A percentile compares a stretch with the other conserved stretches of the same genome.
phyloP scores from a whole-genome alignment of 805 yeast genomes.

The Groenewaldozyma tartarivorans region DNA sequence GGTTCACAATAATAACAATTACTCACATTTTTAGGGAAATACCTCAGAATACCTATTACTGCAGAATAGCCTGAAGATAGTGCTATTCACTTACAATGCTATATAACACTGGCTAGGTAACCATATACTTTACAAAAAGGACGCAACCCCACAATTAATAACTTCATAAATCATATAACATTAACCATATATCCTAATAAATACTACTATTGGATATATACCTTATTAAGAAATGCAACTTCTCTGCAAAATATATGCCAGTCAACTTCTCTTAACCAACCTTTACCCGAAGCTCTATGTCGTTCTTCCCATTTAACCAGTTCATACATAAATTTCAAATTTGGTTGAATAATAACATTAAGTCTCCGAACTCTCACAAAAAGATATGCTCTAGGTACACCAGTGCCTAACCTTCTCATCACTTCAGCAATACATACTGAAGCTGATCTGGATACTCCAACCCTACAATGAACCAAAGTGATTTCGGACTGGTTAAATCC shows the following conservation, averaged over 20 bases:
- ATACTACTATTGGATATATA: conserved; percentile 34
- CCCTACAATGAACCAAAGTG: conserved; percentile 84
- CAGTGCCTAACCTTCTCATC: conserved; percentile 62
- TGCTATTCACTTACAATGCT: no score
- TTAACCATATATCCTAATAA: conserved; percentile 4
- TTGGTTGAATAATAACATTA: conserved; percentile 91
- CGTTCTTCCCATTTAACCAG: conserved; percentile 59
- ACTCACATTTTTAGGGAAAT: no score
- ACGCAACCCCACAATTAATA: conserved; percentile 1
- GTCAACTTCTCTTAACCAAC: conserved; percentile 54
- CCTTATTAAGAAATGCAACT: conserved; percentile 65
- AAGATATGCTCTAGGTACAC: conserved; percentile 70
- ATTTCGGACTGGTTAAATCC: conserved; percentile 35
- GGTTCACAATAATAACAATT: no score
- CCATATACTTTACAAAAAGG: no score
- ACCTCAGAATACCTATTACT: no score
- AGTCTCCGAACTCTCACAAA: conserved; percentile 83
- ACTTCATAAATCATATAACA: conserved; percentile 6
- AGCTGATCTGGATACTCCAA: conserved; percentile 91
- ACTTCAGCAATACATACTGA: conserved; percentile 94
- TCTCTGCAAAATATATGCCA: conserved; percentile 86
- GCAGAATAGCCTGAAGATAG: no score
- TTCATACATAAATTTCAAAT: conserved; percentile 84
- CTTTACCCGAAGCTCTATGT: conserved; percentile 19
- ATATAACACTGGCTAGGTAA: no score